These are phyloP conservation scores for Westerdykella aurantiaca DNA, from an alignment of 2,329 filamentous ascomycete species.

Conservation along the genomic window DNA sequence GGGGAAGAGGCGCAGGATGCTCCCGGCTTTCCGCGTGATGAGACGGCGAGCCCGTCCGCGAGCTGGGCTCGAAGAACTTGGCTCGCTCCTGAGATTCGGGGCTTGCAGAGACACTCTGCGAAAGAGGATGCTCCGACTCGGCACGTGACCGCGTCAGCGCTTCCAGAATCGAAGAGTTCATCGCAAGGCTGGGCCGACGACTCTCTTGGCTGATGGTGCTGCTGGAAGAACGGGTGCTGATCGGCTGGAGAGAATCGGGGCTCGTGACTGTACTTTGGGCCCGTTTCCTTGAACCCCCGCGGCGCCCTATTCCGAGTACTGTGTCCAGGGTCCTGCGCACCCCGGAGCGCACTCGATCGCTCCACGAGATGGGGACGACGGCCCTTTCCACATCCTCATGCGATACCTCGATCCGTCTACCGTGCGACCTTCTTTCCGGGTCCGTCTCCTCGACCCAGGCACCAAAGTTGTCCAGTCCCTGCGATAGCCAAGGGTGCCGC, in stretches of 20 bases:
- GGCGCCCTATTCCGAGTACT: conserved; percentile 20
- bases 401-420: conserved; percentile 85
- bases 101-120: conserved; percentile 67
- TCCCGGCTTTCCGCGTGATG: conserved; percentile 22
- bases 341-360: conserved; percentile 77
- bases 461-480: conserved; percentile 66
- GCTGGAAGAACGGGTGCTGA: conserved; percentile 48
- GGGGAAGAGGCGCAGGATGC: conserved; percentile 9
- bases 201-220: conserved; percentile 52
- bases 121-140: conserved; percentile 63
- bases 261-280: conserved; percentile 50
- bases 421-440: conserved; percentile 68
- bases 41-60: conserved; percentile 39
- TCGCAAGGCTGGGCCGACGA: conserved; percentile 53
- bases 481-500: conserved; percentile 83
- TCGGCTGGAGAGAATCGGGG: conserved; percentile 52
- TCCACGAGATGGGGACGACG: conserved; percentile 80
- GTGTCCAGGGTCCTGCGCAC: conserved; percentile 55
- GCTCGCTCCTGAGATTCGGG: conserved; percentile 48
- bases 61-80: conserved; percentile 34
- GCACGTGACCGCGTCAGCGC: conserved; percentile 45
- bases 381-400: conserved; percentile 86
- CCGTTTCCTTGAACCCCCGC: conserved; percentile 46
- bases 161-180: conserved; percentile 52
- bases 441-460: conserved; percentile 94